phyloP scores from a whole-genome alignment of 768 basidiomycete species.

The Pleurotus djamor region DNA sequence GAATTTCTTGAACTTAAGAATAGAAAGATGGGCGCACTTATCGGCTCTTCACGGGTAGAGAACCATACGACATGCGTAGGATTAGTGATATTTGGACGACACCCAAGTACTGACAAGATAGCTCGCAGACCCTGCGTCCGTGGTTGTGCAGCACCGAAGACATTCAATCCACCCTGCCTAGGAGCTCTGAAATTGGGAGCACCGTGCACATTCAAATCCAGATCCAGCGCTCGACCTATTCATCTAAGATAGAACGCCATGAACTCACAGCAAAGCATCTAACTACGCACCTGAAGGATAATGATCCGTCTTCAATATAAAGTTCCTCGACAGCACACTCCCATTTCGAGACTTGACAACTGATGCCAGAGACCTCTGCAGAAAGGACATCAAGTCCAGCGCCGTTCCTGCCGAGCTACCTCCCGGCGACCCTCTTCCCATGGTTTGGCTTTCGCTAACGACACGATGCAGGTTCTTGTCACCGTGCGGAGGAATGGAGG shows the following conservation, averaged over 20 bases:
- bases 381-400: constrained; percentile 59
- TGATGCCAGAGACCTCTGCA: constrained; percentile 66
- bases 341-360: constrained; percentile 83
- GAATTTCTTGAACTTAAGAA: constrained; percentile 1
- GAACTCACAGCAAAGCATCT: not conserved
- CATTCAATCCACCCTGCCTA: constrained; percentile 75
- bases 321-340: constrained; percentile 82
- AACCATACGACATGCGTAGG: constrained; percentile 90
- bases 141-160: constrained; percentile 95
- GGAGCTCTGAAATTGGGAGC: constrained; percentile 95
- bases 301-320: constrained; percentile 94
- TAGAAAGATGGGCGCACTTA: constrained; percentile 50
- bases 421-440: constrained; percentile 9
- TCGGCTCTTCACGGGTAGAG: constrained; percentile 94
- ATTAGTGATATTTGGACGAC: constrained; percentile 59
- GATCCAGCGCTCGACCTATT: constrained; percentile 76
- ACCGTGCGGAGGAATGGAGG: constrained; percentile 17
- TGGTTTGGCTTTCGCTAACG: constrained; percentile 4
- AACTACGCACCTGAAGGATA: constrained; percentile 65
- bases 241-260: constrained; percentile 22
- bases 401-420: constrained; percentile 20
- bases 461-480: not conserved
- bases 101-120: constrained; percentile 81
- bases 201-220: constrained; percentile 90
- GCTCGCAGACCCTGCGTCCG: constrained; percentile 89